These are phyloP conservation scores for Torulaspora microellipsoides DNA, from an alignment of 805 yeast genomes.

Conservation along the genomic window DNA sequence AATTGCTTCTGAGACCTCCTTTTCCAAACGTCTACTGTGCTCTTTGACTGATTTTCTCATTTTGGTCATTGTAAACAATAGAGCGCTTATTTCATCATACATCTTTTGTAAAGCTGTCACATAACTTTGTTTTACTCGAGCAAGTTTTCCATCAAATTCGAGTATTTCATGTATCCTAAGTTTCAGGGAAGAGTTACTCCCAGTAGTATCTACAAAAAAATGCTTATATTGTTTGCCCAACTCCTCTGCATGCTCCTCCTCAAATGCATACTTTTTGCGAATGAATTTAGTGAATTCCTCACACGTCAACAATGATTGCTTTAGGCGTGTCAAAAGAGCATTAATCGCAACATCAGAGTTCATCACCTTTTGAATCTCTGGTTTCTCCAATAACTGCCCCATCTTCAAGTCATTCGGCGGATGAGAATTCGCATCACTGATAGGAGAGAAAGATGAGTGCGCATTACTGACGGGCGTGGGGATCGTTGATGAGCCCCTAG, in stretches of 20 bases:
- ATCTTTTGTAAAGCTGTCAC: constrained; percentile 76
- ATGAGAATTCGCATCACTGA: not conserved
- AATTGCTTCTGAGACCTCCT: constrained; percentile 79
- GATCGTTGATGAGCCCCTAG: not conserved
- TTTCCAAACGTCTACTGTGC: constrained; percentile 74
- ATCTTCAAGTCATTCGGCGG: not conserved
- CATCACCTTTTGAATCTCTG: constrained; percentile 48
- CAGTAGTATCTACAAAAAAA: constrained; percentile 26
- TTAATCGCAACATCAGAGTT: constrained; percentile 75
- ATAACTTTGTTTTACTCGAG: constrained; percentile 68
- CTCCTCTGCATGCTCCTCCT: constrained; percentile 73
- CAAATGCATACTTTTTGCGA: constrained; percentile 71
- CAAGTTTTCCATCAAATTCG: constrained; percentile 71
- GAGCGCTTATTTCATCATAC: constrained; percentile 75
- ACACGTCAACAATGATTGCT: constrained; percentile 73
- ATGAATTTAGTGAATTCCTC: constrained; percentile 81
- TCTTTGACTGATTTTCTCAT: constrained; percentile 77
- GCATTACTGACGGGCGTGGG: not conserved
- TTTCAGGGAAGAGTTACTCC: constrained; percentile 47
- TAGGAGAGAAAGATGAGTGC: not conserved
- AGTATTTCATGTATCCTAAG: constrained; percentile 62
- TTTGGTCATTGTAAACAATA: constrained; percentile 64
- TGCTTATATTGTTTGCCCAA: constrained; percentile 64
- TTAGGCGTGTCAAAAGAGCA: constrained; percentile 63
- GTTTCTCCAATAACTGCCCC: constrained; percentile 41